These are phyloP conservation scores for Suhomyces prunicola DNA, from an alignment of 805 yeast genomes.

Conservation along the genomic window DNA sequence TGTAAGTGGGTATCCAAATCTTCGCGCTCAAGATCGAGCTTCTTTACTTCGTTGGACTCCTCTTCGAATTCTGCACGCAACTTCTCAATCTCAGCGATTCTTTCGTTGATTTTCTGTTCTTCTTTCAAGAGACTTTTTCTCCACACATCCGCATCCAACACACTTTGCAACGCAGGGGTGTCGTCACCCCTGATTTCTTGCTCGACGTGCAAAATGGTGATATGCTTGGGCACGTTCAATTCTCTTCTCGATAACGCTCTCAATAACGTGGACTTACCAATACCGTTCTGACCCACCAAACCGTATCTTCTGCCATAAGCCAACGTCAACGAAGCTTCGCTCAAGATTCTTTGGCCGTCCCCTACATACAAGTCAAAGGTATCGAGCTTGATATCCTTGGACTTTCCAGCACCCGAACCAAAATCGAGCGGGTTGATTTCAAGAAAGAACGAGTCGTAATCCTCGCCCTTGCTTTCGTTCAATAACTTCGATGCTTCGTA, in stretches of 20 bases:
- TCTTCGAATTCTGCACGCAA: conserved; percentile 67
- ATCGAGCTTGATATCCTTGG: conserved; percentile 94
- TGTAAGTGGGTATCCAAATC: conserved; percentile 77
- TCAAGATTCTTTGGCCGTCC: conserved; percentile 87
- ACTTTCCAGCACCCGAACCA: conserved; percentile 80
- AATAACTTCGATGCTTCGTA: conserved; percentile 94
- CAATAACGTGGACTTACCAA: conserved; percentile 93
- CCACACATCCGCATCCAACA: conserved; percentile 99
- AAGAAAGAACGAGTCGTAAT: conserved; percentile 92
- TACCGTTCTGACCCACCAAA: conserved; percentile 98
- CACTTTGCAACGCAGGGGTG: conserved; percentile 85
- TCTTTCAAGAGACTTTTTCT: conserved; percentile 82
- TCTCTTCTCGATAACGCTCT: conserved; percentile 93
- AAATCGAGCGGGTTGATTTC: conserved; percentile 93
- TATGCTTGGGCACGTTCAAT: conserved; percentile 89
- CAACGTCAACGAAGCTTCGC: conserved; percentile 82
- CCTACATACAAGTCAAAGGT: conserved; percentile 94
- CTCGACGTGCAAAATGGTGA: conserved; percentile 93
- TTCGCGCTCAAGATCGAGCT: conserved; percentile 84
- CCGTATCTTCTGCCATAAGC: conserved; percentile 95
- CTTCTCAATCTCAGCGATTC: conserved; percentile 71
- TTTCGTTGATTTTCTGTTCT: conserved; percentile 67
- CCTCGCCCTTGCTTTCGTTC: conserved; percentile 58
- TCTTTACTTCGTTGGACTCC: conserved; percentile 67
- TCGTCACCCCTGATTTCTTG: conserved; percentile 97